Conservation (phyloP, 164 flowering plant genomes). For the Chimonanthus salicifolius region DNA sequence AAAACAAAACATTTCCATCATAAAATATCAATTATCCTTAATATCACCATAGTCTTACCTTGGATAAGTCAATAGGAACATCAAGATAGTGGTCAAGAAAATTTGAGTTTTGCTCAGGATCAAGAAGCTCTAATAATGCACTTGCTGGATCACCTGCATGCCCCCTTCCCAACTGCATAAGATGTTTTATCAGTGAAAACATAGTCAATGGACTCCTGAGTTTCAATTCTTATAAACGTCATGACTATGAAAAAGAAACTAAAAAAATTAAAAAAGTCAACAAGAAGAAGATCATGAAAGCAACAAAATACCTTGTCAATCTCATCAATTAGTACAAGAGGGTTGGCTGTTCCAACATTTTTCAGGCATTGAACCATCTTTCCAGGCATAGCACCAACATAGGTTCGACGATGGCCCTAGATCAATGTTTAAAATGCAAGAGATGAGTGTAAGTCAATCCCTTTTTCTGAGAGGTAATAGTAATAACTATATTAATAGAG, state of each 20-base stretch:
- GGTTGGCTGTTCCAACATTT: conserved; percentile 89
- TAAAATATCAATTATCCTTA: conserved; percentile 7
- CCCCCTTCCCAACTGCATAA: conserved; percentile 78
- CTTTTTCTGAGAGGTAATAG: background rate
- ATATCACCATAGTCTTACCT: conserved; percentile 32
- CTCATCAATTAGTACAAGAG: conserved; percentile 95
- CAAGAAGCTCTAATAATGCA: conserved; percentile 96
- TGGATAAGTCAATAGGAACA: conserved; percentile 90
- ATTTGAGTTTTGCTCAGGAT: conserved; percentile 96
- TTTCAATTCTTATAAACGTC: too few relatives aligned
- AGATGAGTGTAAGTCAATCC: background rate
- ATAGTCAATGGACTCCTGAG: background rate
- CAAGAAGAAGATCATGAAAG: background rate
- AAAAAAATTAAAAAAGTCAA: background rate
- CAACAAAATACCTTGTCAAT: conserved; percentile 69
- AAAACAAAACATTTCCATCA: too few relatives aligned
- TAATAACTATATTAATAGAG: background rate
- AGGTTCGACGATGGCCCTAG: conserved; percentile 97
- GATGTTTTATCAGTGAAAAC: background rate
- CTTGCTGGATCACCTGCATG: conserved; percentile 99
- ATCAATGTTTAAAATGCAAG: background rate
- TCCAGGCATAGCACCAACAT: conserved; percentile 99
- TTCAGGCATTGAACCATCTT: conserved; percentile 97
- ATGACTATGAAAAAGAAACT: background rate
- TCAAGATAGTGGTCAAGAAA: conserved; percentile 96